Evolutionary conservation across 352 stramenopile genomes (phyloP), one percentile per base, ranked within the genome.

Genomic region (Globisporangium viniferum): DNA sequence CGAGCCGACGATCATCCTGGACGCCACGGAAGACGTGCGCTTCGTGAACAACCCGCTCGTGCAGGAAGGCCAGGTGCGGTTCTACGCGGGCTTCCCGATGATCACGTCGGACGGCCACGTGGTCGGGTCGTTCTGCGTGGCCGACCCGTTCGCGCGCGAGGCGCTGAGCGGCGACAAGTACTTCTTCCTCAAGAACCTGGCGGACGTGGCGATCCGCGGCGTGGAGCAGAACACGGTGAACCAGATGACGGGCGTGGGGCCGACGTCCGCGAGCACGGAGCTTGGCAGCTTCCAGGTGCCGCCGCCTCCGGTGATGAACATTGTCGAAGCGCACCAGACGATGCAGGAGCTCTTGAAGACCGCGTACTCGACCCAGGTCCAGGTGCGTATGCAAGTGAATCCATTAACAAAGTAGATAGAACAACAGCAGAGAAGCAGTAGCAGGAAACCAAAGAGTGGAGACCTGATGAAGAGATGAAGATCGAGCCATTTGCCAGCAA

Each of bases 261-360:
- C 58, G 39, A 41, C 55, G 59, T 54, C 33, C 39, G 41, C 18
- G n/a, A 74, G 65, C 59, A 77, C 59, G 12, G 63, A 71, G 22
- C 56, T 67, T 24, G 66, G 71, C 12, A 72, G 71, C 15, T 76
- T 82, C 24, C 78, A 81, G 35, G 73, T 77, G 3, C 74, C 82
- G 1, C 71, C 76, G 20, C 72, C 84, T 54, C 72, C 79, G 24
- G 77, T 83, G 48, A 90, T 93, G 82, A 84, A 93, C 73, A 67
- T 86, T 18, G 68, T 70, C 18, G 76, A 91, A 36, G 85, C 84
- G 20, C 79, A 91, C 59, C 56, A 88, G 59, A 93, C 84, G 18
- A 95, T 95, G 87, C 87, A 93, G 75, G 84, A 95, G 70, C 71
- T 95, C 49, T 73, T 95, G 46, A 82, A 85, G 61, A 95, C 86